Conservation (phyloP, 2,329 filamentous ascomycete genomes). For the Claviceps cyperi region DNA sequence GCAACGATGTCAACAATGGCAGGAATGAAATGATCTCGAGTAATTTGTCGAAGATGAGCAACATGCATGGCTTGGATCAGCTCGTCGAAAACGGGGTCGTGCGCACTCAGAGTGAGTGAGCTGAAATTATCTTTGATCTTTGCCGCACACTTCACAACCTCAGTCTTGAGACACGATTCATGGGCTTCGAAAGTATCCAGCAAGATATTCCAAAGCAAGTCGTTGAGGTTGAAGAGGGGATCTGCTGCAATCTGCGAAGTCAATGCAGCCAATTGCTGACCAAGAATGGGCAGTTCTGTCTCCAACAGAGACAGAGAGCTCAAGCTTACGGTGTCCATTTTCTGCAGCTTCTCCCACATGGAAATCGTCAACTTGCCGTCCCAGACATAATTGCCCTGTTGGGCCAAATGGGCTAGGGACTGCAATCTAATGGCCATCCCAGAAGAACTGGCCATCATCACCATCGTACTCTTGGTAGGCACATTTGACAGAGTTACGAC, state of each 20-base stretch:
- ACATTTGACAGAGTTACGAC: slow-evolving; percentile 33
- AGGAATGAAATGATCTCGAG: slow-evolving; percentile 29
- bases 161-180: slow-evolving; percentile 17
- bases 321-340: slow-evolving; percentile 38
- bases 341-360: slow-evolving; percentile 40
- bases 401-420: slow-evolving; percentile 31
- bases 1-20: slow-evolving; percentile 29
- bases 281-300: slow-evolving; percentile 47
- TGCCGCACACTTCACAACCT: slow-evolving; percentile 14
- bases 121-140: slow-evolving; percentile 12
- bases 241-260: slow-evolving; percentile 34
- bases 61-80: slow-evolving; percentile 14
- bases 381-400: slow-evolving; percentile 23
- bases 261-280: slow-evolving; percentile 36
- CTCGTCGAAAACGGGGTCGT: slow-evolving; percentile 9
- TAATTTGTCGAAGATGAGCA: slow-evolving; percentile 23
- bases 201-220: slow-evolving; percentile 32
- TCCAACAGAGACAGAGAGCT: slow-evolving; percentile 49
- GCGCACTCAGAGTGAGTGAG: slow-evolving; percentile 2
- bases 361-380: slow-evolving; percentile 26
- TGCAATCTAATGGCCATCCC: slow-evolving; percentile 28
- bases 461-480: slow-evolving; percentile 20
- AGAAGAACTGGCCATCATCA: slow-evolving; percentile 18
- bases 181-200: slow-evolving; percentile 26
- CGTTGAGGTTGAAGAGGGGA: slow-evolving; percentile 33